phyloP scores from a whole-genome alignment of 805 yeast genomes.

The Myxozyma vanderwaltii region DNA sequence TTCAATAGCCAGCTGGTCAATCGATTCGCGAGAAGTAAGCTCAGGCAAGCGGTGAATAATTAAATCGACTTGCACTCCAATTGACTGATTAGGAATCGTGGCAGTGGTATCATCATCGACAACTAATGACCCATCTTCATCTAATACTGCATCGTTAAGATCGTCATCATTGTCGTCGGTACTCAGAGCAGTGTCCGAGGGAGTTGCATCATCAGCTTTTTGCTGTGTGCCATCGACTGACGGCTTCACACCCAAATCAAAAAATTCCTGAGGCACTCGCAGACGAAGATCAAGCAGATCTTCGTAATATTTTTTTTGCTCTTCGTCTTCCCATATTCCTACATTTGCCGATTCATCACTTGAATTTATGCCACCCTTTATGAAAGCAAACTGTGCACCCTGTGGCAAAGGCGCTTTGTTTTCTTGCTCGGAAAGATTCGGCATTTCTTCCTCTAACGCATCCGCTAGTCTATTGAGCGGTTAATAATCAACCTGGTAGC shows the following conservation, averaged over 20 bases:
- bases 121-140: conserved; percentile 55
- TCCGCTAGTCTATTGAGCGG: conserved; percentile 45
- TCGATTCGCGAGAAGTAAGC: conserved; percentile 32
- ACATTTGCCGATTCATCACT: conserved; percentile 37
- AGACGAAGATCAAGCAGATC: conserved; percentile 69
- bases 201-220: conserved; percentile 27
- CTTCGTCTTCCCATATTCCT: conserved; percentile 65
- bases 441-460: conserved; percentile 46
- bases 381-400: conserved; percentile 23
- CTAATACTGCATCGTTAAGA: conserved; percentile 48
- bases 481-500: neutral
- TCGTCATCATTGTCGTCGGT: conserved; percentile 28
- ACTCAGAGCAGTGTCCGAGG: conserved; percentile 29
- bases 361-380: conserved; percentile 35
- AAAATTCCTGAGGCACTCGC: conserved; percentile 60
- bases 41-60: conserved; percentile 26
- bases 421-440: conserved; percentile 42
- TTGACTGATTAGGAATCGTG: conserved; percentile 21
- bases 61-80: conserved; percentile 34
- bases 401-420: conserved; percentile 37
- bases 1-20: conserved; percentile 42
- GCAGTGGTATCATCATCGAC: conserved; percentile 47
- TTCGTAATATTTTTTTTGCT: conserved; percentile 66
- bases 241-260: conserved; percentile 44
- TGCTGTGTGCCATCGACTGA: conserved; percentile 35